Evolutionary conservation across 495 filamentous ascomycete genomes (phyloP), one percentile per base, ranked within the genome.

Genomic region (Pyronema omphalodes): DNA sequence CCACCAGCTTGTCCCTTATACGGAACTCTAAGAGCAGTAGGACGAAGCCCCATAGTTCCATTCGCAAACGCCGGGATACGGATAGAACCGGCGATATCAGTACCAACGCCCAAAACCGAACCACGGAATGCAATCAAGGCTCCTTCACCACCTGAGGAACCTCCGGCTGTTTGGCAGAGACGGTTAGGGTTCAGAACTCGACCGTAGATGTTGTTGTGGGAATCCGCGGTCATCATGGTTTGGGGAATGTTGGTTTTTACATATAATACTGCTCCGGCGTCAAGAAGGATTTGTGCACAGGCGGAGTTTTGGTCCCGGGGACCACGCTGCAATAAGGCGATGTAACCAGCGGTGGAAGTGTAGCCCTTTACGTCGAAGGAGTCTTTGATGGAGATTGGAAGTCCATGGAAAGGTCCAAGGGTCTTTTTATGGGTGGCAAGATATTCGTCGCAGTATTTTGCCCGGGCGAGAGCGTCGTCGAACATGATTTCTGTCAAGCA

Each of bases 401-500:
- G 71, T 17, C 81, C 81, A 58, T 84, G 81, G 0, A 86, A 67
- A 0, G 78, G 76, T 2, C 82, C 82, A 33, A 78, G 48, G 0
- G 71, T 67, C 23, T 65, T 68, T 7, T 73, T 71, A 14, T 72
- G 74, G 35, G 64, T 62, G 7, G 62, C 57, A 43, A 76, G 65
- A 55, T 74, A 71, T 18, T 66, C 67, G 58, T 85, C 82, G 12
- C 84, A 72, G 33, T 70, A 64, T 6, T 66, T 67, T n/a, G 81
- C 81, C 9, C 74, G 71, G 19, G 67, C 63, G 7, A 83, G 61
- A 3, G 81, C 82, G 7, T 70, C 62, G 18, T 74, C 70, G 57
- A 84, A 83, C 50, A 82, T 73, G 37, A 78, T 77, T 50, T 86
- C 81, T 3, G 75, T 79, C 6, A 83, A 65, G 56, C 80, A 84